phyloP scores from a whole-genome alignment of 2,329 filamentous ascomycete genomes.

The Claviceps lovelessii region DNA sequence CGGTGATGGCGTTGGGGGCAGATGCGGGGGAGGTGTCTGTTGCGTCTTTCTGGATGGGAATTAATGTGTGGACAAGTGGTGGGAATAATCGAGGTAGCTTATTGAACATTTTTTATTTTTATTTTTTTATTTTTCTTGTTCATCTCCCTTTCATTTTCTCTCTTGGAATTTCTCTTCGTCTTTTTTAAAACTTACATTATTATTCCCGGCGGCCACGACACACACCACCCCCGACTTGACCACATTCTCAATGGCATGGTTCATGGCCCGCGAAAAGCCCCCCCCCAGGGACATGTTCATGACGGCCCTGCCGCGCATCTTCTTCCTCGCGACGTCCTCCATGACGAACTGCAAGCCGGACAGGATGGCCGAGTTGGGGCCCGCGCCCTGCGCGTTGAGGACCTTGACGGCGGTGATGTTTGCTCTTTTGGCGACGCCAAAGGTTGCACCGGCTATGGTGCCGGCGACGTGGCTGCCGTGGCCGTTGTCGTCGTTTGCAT shows the following conservation, averaged over 20 bases:
- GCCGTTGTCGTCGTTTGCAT: slow-evolving; percentile 36
- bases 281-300: slow-evolving; percentile 52
- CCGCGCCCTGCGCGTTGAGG: slow-evolving; percentile 29
- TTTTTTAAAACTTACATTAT: slow-evolving; percentile 22
- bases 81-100: too few species aligned
- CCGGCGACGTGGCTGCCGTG: slow-evolving; percentile 52
- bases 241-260: slow-evolving; percentile 38
- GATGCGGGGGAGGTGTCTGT: slow-evolving; percentile 38
- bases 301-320: slow-evolving; percentile 37
- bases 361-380: slow-evolving; percentile 31
- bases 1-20: slow-evolving; percentile 41
- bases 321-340: slow-evolving; percentile 27
- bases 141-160: not conserved
- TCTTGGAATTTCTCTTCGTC: not conserved
- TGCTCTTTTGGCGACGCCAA: slow-evolving; percentile 47
- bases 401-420: slow-evolving; percentile 46
- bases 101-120: slow-evolving; percentile 1
- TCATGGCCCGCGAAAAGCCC: slow-evolving; percentile 32
- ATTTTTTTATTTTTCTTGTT: not conserved
- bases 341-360: slow-evolving; percentile 44
- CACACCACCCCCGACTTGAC: slow-evolving; percentile 37
- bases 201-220: slow-evolving; percentile 48
- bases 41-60: slow-evolving; percentile 27
- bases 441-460: slow-evolving; percentile 46
- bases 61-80: not conserved